phyloP scores from a whole-genome alignment of 2,329 filamentous ascomycete species.

The Hymenoscyphus fraxineus region DNA sequence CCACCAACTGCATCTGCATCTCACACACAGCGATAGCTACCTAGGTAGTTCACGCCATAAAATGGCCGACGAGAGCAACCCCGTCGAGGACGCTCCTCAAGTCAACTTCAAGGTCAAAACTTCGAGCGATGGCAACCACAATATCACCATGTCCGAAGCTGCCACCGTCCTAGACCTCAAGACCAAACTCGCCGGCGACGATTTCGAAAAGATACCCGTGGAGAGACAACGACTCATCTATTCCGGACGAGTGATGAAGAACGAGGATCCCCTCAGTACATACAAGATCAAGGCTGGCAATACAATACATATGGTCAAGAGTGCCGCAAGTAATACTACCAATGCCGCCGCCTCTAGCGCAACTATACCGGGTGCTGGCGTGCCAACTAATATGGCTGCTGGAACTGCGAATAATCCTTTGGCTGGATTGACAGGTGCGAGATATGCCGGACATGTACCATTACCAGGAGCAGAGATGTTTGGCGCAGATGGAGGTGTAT shows the following conservation, averaged over 20 bases:
- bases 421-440: constrained; percentile 83
- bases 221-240: constrained; percentile 95
- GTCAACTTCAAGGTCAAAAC: constrained; percentile 97
- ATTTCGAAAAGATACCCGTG: constrained; percentile 81
- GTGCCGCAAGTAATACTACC: constrained; percentile 67
- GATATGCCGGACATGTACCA: constrained; percentile 88
- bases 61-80: constrained; percentile 39
- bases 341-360: constrained; percentile 46
- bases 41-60: constrained; percentile 16
- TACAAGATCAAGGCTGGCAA: constrained; percentile 97
- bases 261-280: constrained; percentile 75
- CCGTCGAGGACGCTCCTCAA: constrained; percentile 62
- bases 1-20: not conserved
- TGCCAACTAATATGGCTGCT: constrained; percentile 74
- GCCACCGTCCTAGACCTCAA: constrained; percentile 85
- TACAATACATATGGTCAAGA: constrained; percentile 95
- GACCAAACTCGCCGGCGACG: constrained; percentile 73
- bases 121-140: constrained; percentile 84
- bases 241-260: constrained; percentile 94
- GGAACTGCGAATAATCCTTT: constrained; percentile 85
- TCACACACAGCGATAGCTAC: not conserved
- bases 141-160: constrained; percentile 71
- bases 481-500: constrained; percentile 88
- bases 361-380: constrained; percentile 52
- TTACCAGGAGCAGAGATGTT: constrained; percentile 86